Evolutionary conservation across 257 asterid genomes (phyloP).

Genomic region (Phtheirospermum japonicum): DNA sequence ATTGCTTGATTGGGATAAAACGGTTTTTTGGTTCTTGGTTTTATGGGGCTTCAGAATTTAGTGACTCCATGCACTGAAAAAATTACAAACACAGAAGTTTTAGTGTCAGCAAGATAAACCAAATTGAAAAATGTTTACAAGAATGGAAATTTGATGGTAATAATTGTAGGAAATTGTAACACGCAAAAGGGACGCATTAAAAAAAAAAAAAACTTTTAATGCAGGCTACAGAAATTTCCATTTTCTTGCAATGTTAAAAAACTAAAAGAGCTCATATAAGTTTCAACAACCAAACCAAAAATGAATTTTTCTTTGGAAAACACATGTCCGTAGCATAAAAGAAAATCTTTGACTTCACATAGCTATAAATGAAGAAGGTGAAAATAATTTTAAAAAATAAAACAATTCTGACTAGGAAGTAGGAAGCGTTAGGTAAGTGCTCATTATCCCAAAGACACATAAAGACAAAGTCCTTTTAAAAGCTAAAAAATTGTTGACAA

Average conservation of each 20-base stretch:
- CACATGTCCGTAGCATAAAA: conserved; percentile 22
- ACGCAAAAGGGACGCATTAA: conserved; percentile 51
- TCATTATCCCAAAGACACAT: neutral
- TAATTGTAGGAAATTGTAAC: conserved; percentile 40
- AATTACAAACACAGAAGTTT: conserved; percentile 40
- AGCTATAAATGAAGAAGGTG: conserved; percentile 34
- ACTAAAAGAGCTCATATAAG: conserved; percentile 25
- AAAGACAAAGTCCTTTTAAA: conserved; percentile 13
- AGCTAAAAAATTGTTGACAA: conserved; percentile 8
- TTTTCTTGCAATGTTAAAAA: neutral
- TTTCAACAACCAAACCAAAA: conserved; percentile 50
- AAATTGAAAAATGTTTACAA: conserved; percentile 33
- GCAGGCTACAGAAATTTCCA: conserved; percentile 32
- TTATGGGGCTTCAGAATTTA: conserved; percentile 37
- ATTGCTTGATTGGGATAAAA: conserved; percentile 26
- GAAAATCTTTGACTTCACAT: conserved; percentile 37
- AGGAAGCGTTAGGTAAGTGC: conserved; percentile 11
- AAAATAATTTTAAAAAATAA: neutral
- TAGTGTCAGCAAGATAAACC: conserved; percentile 52
- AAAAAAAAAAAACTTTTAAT: conserved; percentile 28
- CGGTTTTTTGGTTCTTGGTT: conserved; percentile 24
- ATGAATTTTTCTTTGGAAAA: conserved; percentile 18
- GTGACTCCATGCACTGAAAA: conserved; percentile 55
- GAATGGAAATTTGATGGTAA: conserved; percentile 39
- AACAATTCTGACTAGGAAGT: conserved; percentile 1